These are phyloP conservation scores for Flaveria brownii DNA, from an alignment of 129 eudicot genomes.

Conservation along the genomic window DNA sequence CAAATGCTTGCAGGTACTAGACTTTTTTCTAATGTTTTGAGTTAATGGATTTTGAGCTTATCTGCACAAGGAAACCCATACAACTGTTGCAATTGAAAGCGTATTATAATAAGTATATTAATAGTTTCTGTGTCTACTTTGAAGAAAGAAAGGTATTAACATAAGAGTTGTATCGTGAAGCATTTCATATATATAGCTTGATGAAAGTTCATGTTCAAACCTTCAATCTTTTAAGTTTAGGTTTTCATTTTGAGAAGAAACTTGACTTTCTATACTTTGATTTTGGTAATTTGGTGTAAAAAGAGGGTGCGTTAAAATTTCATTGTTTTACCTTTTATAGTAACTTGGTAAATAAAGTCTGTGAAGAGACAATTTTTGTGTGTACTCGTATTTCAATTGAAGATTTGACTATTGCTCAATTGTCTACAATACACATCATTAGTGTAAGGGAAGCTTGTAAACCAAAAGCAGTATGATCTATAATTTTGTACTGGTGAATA, in stretches of 20 bases:
- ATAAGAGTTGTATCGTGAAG: neutral
- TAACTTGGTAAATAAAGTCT: neutral
- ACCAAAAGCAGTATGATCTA: constrained; percentile 8
- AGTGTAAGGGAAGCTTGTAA: constrained; percentile 2
- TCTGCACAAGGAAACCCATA: neutral
- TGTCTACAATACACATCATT: neutral
- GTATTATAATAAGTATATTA: neutral
- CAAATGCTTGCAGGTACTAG: constrained; percentile 68
- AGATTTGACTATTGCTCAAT: neutral
- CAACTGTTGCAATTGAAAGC: neutral
- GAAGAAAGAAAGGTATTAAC: neutral
- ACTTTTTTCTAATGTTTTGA: constrained; percentile 16
- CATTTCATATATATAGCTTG: neutral
- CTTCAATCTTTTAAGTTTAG: neutral
- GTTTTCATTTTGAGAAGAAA: neutral
- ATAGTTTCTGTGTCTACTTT: constrained; percentile 5
- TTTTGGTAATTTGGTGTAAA: neutral
- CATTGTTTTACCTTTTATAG: neutral
- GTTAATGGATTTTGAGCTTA: constrained; percentile 10
- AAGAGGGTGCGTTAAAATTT: neutral
- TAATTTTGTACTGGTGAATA: neutral
- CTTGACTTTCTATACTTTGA: neutral
- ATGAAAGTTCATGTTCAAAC: constrained; percentile 9
- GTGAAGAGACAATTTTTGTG: neutral
- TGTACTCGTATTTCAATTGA: neutral